Conservation (phyloP, 2,329 filamentous ascomycete species). For the Lecanicillium sp. region DNA sequence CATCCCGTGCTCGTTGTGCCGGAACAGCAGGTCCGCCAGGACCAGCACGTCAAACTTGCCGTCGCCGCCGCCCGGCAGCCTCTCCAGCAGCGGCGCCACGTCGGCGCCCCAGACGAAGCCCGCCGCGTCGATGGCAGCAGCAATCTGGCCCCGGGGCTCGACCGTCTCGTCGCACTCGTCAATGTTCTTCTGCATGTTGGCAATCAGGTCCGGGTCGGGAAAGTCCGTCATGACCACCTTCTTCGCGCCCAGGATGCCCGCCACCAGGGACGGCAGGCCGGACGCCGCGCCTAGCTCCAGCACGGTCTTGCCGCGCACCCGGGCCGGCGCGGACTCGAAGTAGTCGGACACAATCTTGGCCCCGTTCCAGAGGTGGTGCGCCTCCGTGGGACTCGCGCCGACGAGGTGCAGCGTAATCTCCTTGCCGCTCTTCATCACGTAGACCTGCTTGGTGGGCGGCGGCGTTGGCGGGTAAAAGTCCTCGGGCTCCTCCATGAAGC, state of each 20-base stretch:
- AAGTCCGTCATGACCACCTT: constrained; percentile 81
- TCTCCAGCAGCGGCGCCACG: constrained; percentile 49
- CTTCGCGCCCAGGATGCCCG: constrained; percentile 63
- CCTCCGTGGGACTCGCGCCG: constrained; percentile 83
- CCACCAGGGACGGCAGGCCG: constrained; percentile 75
- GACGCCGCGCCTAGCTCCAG: constrained; percentile 87
- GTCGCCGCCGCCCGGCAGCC: constrained; percentile 39
- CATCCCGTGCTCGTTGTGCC: constrained; percentile 79
- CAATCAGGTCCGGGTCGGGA: constrained; percentile 75
- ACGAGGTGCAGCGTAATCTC: constrained; percentile 70
- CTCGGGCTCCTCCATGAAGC: constrained; percentile 73
- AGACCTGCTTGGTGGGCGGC: constrained; percentile 64
- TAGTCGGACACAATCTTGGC: constrained; percentile 71
- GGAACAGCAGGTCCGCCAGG: constrained; percentile 84
- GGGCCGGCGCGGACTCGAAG: constrained; percentile 62
- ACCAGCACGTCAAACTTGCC: constrained; percentile 70
- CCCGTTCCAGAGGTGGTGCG: constrained; percentile 88
- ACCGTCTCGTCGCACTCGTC: constrained; percentile 41
- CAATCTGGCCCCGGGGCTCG: constrained; percentile 25
- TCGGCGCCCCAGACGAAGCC: constrained; percentile 83
- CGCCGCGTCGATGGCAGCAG: constrained; percentile 45
- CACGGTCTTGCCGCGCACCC: constrained; percentile 63
- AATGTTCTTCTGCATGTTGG: constrained; percentile 74
- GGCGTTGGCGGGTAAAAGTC: constrained; percentile 76
- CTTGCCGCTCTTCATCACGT: constrained; percentile 62